Conservation (phyloP, 495 filamentous ascomycete genomes). For the Xylaria sp. region DNA sequence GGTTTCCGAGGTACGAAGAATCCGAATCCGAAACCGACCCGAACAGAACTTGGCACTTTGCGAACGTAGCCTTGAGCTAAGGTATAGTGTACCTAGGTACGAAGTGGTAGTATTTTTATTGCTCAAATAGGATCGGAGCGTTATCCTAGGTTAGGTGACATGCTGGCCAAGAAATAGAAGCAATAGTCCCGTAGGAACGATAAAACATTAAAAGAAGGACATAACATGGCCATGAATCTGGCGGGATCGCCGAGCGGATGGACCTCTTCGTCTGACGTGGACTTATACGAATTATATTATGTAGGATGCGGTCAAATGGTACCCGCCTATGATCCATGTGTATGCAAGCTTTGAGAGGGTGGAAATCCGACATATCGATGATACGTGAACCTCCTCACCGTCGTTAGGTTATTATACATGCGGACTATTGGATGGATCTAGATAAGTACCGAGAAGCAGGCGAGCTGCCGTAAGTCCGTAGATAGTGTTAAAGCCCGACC, state of each 20-base stretch:
- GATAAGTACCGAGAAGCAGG: not conserved
- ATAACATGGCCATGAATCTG: not conserved
- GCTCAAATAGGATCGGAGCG: not conserved
- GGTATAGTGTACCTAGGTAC: not conserved
- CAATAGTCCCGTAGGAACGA: not conserved
- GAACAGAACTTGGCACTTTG: not conserved
- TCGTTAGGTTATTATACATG: not conserved
- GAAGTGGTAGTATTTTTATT: not conserved
- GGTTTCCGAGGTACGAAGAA: not conserved
- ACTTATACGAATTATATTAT: not conserved
- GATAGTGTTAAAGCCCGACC: too few species aligned
- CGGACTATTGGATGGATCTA: not conserved
- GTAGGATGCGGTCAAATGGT: not conserved
- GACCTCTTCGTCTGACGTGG: not conserved
- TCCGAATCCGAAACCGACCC: not conserved
- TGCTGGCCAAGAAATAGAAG: not conserved
- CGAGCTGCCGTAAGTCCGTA: too few species aligned
- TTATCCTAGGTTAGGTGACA: too few species aligned
- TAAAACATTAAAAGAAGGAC: not conserved
- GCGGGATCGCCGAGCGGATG: not conserved
- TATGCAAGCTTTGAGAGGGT: not conserved
- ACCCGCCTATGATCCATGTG: not conserved
- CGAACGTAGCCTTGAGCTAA: not conserved
- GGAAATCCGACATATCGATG: not conserved
- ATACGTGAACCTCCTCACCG: not conserved